Evolutionary conservation across 2,329 filamentous ascomycete species (phyloP).

Genomic region (Penicillium olsonii): DNA sequence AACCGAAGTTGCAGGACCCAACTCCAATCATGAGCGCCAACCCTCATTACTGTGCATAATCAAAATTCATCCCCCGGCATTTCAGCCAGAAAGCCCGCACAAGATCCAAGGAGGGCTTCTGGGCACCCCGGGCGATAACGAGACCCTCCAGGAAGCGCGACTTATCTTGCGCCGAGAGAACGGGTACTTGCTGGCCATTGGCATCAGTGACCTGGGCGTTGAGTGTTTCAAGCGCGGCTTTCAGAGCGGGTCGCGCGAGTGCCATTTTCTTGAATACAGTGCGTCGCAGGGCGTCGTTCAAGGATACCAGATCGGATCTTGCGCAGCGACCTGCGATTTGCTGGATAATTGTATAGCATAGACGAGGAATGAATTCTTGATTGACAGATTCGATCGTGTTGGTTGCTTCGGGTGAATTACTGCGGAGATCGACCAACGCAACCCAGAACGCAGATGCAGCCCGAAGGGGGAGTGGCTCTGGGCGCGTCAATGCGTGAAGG

Average conservation of each 20-base stretch:
- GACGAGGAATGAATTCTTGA: constrained; percentile 38
- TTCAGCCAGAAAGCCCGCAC: constrained; percentile 47
- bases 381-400: constrained; percentile 31
- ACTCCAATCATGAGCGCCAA: constrained; percentile 13
- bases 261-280: constrained; percentile 45
- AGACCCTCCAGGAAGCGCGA: constrained; percentile 45
- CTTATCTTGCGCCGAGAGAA: constrained; percentile 37
- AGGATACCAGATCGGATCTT: constrained; percentile 46
- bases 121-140: constrained; percentile 39
- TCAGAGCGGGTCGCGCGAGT: constrained; percentile 40
- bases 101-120: constrained; percentile 39
- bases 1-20: constrained; percentile 11
- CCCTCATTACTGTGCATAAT: constrained; percentile 36
- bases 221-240: constrained; percentile 37
- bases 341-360: constrained; percentile 42
- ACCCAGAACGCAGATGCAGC: constrained; percentile 48
- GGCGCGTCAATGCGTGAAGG: constrained; percentile 41
- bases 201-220: constrained; percentile 23
- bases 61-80: constrained; percentile 45
- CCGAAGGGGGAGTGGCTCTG: constrained; percentile 50
- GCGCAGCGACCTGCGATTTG: constrained; percentile 48
- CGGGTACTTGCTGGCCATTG: constrained; percentile 18
- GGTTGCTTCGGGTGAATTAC: constrained; percentile 20
- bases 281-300: constrained; percentile 44
- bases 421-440: constrained; percentile 39